Percentiles rank a stretch among this genome's conserved stretches.
Evolutionary conservation across 2,329 filamentous ascomycete genomes (phyloP).

Genomic region (Endothia cerciana): DNA sequence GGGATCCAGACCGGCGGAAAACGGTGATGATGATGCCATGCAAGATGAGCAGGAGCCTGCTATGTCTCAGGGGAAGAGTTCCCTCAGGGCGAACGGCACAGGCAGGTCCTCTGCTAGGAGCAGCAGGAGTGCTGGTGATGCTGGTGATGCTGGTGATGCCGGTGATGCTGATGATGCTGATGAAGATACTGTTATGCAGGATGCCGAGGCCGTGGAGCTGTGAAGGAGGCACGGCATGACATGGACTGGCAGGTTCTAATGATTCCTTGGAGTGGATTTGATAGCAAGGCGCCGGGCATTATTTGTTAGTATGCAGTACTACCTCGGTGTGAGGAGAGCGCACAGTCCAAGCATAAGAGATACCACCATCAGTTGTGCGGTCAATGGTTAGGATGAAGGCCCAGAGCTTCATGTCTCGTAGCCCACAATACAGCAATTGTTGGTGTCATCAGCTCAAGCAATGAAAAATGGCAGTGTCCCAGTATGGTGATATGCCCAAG

Average conservation of each 20-base stretch:
- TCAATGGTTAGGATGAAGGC: conserved; percentile 2
- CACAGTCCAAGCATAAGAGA: not conserved
- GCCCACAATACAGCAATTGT: not conserved
- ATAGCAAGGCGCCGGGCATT: conserved; percentile 29
- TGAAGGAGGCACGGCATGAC: not conserved
- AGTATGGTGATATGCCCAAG: not conserved
- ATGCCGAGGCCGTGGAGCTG: conserved; percentile 29
- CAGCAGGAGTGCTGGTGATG: conserved; percentile 27
- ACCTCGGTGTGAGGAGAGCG: not conserved
- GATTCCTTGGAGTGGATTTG: conserved; percentile 17
- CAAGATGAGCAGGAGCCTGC: conserved; percentile 39
- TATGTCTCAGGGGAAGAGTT: conserved; percentile 27
- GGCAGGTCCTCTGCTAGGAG: conserved; percentile 34
- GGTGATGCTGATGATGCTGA: conserved; percentile 22
- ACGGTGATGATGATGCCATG: conserved; percentile 42
- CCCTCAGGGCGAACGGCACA: conserved; percentile 29
- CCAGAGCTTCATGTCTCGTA: conserved; percentile 14
- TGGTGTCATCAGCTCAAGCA: not conserved
- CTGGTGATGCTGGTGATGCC: conserved; percentile 28
- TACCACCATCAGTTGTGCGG: conserved; percentile 1
- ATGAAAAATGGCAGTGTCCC: not conserved
- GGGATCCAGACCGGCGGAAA: conserved; percentile 36
- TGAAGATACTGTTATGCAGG: conserved; percentile 35
- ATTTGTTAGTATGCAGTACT: conserved; percentile 6
- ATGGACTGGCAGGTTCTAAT: conserved; percentile 8